Conservation (phyloP, 73 alveolate genomes). For the Uronychia binucleata region DNA sequence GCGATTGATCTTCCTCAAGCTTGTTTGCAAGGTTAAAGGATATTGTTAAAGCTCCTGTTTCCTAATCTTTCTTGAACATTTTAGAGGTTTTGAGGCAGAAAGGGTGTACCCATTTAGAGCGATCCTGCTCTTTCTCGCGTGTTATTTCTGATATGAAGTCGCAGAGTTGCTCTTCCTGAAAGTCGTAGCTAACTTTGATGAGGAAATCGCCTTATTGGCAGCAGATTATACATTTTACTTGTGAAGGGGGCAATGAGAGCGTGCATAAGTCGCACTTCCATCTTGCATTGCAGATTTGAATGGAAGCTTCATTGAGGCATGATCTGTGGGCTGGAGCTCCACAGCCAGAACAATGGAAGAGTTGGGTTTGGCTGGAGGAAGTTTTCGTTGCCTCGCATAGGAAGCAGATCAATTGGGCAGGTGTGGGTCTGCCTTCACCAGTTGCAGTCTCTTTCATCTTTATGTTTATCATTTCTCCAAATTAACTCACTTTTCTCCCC, state of each 20-base stretch:
- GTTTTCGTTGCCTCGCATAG: not conserved
- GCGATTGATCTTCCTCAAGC: no score
- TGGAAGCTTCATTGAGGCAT: not conserved
- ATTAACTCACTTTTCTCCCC: no score
- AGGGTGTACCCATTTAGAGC: not conserved
- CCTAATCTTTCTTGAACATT: not conserved
- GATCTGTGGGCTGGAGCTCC: not conserved
- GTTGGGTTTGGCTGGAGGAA: not conserved
- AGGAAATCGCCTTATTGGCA: not conserved
- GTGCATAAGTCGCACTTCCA: not conserved
- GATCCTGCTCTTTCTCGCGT: not conserved
- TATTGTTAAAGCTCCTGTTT: no score
- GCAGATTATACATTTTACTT: not conserved
- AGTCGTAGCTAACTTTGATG: not conserved
- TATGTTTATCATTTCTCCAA: no score
- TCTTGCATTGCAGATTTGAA: not conserved
- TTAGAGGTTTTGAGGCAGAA: not conserved
- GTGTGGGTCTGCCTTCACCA: no score
- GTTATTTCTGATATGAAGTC: not conserved
- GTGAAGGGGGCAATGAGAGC: not conserved
- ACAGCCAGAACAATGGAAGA: not conserved
- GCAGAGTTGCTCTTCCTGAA: not conserved
- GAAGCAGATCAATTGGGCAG: no score
- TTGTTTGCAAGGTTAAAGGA: no score
- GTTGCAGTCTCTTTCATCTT: no score